phyloP scores from a whole-genome alignment of 208 protist genomes.

The Crithidia brevicula region DNA sequence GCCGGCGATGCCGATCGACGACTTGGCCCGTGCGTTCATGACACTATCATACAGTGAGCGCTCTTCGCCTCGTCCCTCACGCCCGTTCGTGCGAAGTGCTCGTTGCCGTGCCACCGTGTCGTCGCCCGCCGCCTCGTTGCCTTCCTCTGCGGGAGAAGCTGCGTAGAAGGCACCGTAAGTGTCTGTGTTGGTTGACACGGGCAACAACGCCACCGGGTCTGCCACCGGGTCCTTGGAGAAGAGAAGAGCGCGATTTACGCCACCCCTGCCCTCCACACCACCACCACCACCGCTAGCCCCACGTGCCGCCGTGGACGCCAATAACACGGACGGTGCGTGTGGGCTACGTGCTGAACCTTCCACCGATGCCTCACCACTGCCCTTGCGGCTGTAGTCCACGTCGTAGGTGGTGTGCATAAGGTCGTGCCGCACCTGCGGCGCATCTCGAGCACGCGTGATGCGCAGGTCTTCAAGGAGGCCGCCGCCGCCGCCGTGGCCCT shows the following conservation, averaged over 20 bases:
- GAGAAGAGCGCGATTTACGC: conserved; percentile 17
- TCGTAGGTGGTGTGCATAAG: conserved; percentile 27
- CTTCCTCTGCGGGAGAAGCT: neutral
- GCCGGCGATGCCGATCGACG: neutral
- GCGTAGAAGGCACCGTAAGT: conserved; percentile 26
- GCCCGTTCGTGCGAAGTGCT: neutral
- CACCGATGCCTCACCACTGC: neutral
- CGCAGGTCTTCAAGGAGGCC: conserved; percentile 21
- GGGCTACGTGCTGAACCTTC: neutral
- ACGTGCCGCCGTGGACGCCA: neutral
- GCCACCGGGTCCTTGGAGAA: conserved; percentile 24
- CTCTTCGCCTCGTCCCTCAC: neutral
- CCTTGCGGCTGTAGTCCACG: conserved; percentile 20
- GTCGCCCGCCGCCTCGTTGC: neutral
- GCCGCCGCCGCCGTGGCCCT: neutral
- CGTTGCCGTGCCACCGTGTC: neutral
- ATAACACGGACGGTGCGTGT: neutral
- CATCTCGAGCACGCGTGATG: conserved; percentile 2
- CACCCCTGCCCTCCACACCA: neutral
- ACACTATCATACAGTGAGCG: conserved; percentile 52
- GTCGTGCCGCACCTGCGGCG: conserved; percentile 7
- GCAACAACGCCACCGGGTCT: conserved; percentile 15
- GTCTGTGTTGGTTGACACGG: conserved; percentile 28
- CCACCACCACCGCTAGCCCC: neutral
- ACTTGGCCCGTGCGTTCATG: neutral